Conservation (phyloP, 176 grass and related monocot genomes). For the Oryza nivara region DNA sequence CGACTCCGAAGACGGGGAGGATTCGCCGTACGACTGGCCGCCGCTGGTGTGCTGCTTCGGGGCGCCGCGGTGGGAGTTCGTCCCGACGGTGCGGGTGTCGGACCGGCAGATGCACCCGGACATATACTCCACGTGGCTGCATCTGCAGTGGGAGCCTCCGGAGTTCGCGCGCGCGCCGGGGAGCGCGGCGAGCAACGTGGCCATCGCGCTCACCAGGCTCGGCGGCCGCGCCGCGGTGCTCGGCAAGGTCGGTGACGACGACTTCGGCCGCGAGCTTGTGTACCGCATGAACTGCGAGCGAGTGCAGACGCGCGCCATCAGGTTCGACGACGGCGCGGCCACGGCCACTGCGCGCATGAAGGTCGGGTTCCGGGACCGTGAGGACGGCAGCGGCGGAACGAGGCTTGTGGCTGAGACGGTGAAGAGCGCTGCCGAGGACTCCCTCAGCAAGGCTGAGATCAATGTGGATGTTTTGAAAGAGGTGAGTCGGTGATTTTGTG, state of each 20-base stretch:
- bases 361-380: constrained; percentile 50
- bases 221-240: constrained; percentile 75
- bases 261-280: constrained; percentile 76
- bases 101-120: constrained; percentile 86
- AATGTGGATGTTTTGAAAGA: constrained; percentile 76
- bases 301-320: constrained; percentile 76
- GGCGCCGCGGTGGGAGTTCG: constrained; percentile 79
- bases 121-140: constrained; percentile 70
- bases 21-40: constrained; percentile 50
- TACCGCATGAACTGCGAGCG: constrained; percentile 76
- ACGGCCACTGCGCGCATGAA: constrained; percentile 81
- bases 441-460: constrained; percentile 64
- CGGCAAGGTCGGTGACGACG: constrained; percentile 87
- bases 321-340: constrained; percentile 45
- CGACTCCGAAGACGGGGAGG: constrained; percentile 31
- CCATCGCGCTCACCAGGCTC: constrained; percentile 63
- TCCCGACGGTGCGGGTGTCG: constrained; percentile 80
- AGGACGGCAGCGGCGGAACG: constrained; percentile 48
- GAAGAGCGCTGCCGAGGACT: constrained; percentile 69
- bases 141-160: constrained; percentile 84
- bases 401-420: constrained; percentile 77
- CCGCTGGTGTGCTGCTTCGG: constrained; percentile 83
- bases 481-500: constrained; percentile 46
- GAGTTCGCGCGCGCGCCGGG: constrained; percentile 83
- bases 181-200: constrained; percentile 78